A percentile compares a stretch with the other conserved stretches of the same genome.
phyloP scores from a whole-genome alignment of 768 basidiomycete species.

The Termitomyces bulborhizus region DNA sequence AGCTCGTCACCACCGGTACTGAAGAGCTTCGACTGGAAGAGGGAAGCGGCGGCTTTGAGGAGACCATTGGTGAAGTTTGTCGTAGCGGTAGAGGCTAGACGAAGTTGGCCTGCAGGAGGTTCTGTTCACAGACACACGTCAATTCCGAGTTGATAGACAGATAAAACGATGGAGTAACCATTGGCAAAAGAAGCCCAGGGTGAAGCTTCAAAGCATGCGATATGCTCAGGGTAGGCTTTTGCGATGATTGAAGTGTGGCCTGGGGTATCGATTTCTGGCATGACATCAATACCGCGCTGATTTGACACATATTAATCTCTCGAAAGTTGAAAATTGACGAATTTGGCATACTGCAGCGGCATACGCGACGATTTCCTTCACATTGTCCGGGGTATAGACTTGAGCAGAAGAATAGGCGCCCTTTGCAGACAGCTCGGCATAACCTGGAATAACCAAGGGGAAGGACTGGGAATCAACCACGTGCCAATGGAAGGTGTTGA shows the following conservation, averaged over 20 bases:
- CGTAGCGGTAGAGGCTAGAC: slow-evolving; percentile 54
- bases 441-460: slow-evolving; percentile 60
- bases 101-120: slow-evolving; percentile 82
- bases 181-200: slow-evolving; percentile 62
- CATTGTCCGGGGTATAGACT: slow-evolving; percentile 49
- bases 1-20: slow-evolving; percentile 83
- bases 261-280: slow-evolving; percentile 77
- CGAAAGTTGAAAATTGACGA: background rate
- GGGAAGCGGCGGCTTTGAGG: slow-evolving; percentile 41
- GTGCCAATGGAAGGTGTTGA: slow-evolving; percentile 84
- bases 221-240: slow-evolving; percentile 62
- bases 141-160: background rate
- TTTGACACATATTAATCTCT: background rate
- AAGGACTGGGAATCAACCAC: slow-evolving; percentile 78
- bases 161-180: slow-evolving; percentile 18
- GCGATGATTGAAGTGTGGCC: slow-evolving; percentile 74
- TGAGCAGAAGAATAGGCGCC: slow-evolving; percentile 61
- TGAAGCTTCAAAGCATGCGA: slow-evolving; percentile 59
- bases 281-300: slow-evolving; percentile 72
- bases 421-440: slow-evolving; percentile 49
- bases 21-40: slow-evolving; percentile 54
- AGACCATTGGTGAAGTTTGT: slow-evolving; percentile 55
- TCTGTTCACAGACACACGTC: slow-evolving; percentile 28
- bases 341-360: slow-evolving; percentile 54
- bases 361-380: slow-evolving; percentile 56